Evolutionary conservation across 495 filamentous ascomycete genomes (phyloP).

Genomic region (Penicillium flavigenum): DNA sequence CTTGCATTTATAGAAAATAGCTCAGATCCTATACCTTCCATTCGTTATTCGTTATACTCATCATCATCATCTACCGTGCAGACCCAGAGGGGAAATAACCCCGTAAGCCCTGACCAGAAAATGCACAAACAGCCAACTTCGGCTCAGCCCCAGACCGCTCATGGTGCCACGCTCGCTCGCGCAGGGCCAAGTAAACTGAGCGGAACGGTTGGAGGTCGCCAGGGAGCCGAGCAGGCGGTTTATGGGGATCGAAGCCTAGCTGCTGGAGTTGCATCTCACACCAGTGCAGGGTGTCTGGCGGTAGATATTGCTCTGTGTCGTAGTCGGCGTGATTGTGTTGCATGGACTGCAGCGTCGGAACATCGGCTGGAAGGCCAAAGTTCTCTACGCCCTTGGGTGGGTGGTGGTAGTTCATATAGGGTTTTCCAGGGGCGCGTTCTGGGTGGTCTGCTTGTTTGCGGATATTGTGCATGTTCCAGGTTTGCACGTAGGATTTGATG

Average conservation of each 20-base stretch:
- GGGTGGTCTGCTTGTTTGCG: slow-evolving; percentile 18
- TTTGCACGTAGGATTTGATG: slow-evolving; percentile 16
- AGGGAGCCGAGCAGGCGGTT: slow-evolving; percentile 7
- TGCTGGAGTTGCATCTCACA: slow-evolving; percentile 8
- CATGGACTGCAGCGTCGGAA: slow-evolving; percentile 7
- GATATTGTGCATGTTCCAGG: slow-evolving; percentile 23
- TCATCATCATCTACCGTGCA: neutral
- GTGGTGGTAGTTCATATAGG: slow-evolving; percentile 21
- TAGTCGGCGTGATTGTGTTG: neutral
- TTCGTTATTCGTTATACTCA: slow-evolving; percentile 10
- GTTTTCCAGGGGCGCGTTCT: slow-evolving; percentile 20
- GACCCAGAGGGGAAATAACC: slow-evolving; percentile 7
- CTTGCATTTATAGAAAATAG: neutral
- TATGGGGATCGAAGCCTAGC: slow-evolving; percentile 8
- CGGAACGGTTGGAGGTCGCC: slow-evolving; percentile 13
- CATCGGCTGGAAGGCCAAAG: slow-evolving; percentile 14
- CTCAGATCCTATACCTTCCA: neutral
- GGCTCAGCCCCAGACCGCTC: slow-evolving; percentile 4
- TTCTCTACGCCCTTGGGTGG: slow-evolving; percentile 16
- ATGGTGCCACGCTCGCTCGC: slow-evolving; percentile 11
- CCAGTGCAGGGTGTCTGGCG: slow-evolving; percentile 6
- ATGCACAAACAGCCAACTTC: slow-evolving; percentile 1
- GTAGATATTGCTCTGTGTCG: slow-evolving; percentile 8
- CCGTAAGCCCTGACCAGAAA: neutral
- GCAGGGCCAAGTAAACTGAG: slow-evolving; percentile 6